These are phyloP conservation scores for Takashimella tepidaria DNA, from an alignment of 1,284 basidiomycete genomes.

Conservation along the genomic window DNA sequence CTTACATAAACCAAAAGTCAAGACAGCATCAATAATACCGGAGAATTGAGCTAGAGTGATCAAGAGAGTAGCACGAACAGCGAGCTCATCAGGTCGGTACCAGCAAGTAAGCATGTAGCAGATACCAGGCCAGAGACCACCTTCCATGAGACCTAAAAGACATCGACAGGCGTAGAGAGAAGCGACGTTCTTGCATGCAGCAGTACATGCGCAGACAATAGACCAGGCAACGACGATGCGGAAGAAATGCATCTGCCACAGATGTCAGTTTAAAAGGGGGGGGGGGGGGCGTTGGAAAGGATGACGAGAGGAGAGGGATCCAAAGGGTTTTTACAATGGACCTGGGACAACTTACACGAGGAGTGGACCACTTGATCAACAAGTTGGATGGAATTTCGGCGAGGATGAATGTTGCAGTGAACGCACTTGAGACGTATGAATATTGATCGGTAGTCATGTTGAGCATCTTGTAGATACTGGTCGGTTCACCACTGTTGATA, in stretches of 20 bases:
- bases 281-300: no score
- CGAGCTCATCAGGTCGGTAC: conserved; percentile 30
- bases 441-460: conserved; percentile 26
- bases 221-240: conserved; percentile 28
- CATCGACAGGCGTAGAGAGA: conserved; percentile 8
- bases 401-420: conserved; percentile 18
- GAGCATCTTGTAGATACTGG: conserved; percentile 24
- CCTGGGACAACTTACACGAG: conserved; percentile 14
- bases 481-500: conserved; percentile 16
- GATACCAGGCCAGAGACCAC: conserved; percentile 22
- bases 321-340: no score
- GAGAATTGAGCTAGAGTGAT: conserved; percentile 17
- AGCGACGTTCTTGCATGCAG: conserved; percentile 14
- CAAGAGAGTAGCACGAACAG: conserved; percentile 17
- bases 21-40: conserved; percentile 21
- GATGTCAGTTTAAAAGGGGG: neutral
- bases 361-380: conserved; percentile 24
- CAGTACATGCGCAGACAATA: conserved; percentile 18
- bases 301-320: no score
- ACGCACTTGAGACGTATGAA: conserved; percentile 17
- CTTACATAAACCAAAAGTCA: conserved; percentile 23
- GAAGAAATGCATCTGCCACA: conserved; percentile 15
- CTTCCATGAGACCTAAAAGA: conserved; percentile 20
- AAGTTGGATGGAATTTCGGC: conserved; percentile 27
- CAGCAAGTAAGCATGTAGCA: conserved; percentile 22